Percentiles rank a stretch among this genome's conserved stretches.
phyloP scores from a whole-genome alignment of 257 asterid species.

The Capsicum rhomboideum region DNA sequence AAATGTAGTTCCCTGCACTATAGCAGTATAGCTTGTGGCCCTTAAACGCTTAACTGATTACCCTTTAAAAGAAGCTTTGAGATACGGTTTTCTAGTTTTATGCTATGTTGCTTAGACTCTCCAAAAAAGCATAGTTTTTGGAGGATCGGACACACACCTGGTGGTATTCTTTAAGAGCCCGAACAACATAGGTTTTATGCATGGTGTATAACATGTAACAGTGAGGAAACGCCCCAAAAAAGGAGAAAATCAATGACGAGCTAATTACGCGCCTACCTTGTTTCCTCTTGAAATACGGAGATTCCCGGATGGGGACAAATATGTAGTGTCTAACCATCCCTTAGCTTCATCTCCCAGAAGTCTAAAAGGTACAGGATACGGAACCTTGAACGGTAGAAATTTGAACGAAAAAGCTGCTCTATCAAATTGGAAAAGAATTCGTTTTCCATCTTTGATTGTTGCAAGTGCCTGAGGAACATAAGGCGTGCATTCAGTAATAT shows the following conservation, averaged over 20 bases:
- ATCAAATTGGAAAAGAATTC: conserved; percentile 78
- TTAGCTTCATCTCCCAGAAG: conserved; percentile 97
- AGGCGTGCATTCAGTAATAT: background rate
- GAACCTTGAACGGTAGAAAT: conserved; percentile 84
- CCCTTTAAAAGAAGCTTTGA: background rate
- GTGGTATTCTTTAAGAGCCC: background rate
- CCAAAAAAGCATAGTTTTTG: background rate
- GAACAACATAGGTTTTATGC: background rate
- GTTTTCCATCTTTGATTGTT: conserved; percentile 49
- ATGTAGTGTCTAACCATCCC: conserved; percentile 94
- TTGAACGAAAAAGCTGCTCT: conserved; percentile 83
- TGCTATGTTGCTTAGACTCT: background rate
- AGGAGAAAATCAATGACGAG: background rate
- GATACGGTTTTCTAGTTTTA: background rate
- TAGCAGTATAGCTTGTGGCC: conserved; percentile 17
- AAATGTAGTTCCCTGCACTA: conserved; percentile 98
- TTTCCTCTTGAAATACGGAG: conserved; percentile 87
- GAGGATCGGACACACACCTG: background rate
- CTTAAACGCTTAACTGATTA: background rate
- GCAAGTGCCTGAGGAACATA: conserved; percentile 58
- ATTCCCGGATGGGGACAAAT: conserved; percentile 79
- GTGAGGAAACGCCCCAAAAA: background rate
- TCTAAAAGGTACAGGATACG: conserved; percentile 86
- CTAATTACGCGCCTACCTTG: conserved; percentile 43
- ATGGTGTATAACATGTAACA: background rate